These are phyloP conservation scores for Penicillium argentinense DNA, from an alignment of 495 filamentous ascomycete species.

Conservation along the genomic window DNA sequence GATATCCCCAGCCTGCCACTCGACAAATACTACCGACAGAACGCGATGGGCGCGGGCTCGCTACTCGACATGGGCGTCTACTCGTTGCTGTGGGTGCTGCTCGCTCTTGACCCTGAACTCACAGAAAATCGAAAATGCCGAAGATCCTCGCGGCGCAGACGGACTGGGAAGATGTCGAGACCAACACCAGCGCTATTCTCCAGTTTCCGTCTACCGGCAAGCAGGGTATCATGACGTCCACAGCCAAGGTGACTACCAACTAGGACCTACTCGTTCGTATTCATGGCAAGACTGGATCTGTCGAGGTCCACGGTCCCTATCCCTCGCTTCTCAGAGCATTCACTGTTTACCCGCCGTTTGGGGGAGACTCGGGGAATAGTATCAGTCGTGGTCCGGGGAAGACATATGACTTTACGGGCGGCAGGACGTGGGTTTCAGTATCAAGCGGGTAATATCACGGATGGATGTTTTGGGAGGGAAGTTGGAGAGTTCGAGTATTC, in stretches of 20 bases:
- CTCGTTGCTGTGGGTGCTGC: constrained; percentile 20
- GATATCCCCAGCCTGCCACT: constrained; percentile 6
- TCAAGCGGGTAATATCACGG: constrained; percentile 20
- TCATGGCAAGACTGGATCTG: constrained; percentile 20
- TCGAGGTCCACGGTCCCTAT: constrained; percentile 19
- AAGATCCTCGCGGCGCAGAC: constrained; percentile 16
- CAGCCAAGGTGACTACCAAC: constrained; percentile 10
- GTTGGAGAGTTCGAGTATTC: constrained; percentile 19
- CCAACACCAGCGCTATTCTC: constrained; percentile 18
- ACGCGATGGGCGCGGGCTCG: constrained; percentile 13
- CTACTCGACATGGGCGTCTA: constrained; percentile 27
- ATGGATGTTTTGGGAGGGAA: constrained; percentile 20
- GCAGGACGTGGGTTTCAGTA: constrained; percentile 17
- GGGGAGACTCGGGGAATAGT: not conserved
- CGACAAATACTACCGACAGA: constrained; percentile 9
- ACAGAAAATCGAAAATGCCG: constrained; percentile 4
- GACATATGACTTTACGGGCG: constrained; percentile 9
- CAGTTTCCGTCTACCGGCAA: constrained; percentile 12
- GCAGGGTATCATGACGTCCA: constrained; percentile 23
- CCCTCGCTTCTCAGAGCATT: constrained; percentile 21
- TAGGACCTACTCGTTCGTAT: constrained; percentile 13
- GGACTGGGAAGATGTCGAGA: constrained; percentile 21
- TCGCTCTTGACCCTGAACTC: constrained; percentile 10
- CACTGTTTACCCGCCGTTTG: constrained; percentile 15
- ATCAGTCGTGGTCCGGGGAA: constrained; percentile 6